phyloP scores from a whole-genome alignment of 2,329 filamentous ascomycete species.

The Aspergillus felis region DNA sequence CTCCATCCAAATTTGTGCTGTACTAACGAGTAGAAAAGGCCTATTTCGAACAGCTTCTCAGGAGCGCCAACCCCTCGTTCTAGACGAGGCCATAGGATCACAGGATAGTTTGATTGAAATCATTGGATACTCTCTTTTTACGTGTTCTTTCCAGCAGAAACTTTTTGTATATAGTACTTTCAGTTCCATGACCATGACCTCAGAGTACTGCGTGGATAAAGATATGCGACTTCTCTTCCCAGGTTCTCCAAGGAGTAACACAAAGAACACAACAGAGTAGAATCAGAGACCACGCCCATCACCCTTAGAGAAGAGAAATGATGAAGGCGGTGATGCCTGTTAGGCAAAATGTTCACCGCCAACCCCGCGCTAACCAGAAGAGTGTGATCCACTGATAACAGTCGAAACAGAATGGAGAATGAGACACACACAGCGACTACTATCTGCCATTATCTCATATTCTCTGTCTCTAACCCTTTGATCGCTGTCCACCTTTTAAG shows the following conservation, averaged over 20 bases:
- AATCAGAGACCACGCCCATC: neutral
- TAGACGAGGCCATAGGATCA: constrained; percentile 1
- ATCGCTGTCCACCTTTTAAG: neutral
- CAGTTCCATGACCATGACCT: neutral
- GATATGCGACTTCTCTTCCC: neutral
- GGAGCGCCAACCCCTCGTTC: constrained; percentile 26
- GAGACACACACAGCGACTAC: constrained; percentile 18
- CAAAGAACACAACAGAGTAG: no score
- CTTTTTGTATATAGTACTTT: constrained; percentile 2
- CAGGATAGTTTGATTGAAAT: neutral
- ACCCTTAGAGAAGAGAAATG: neutral
- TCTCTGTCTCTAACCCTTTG: neutral
- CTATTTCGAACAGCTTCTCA: constrained; percentile 28
- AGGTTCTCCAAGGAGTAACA: neutral
- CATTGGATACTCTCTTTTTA: neutral
- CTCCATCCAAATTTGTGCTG: constrained; percentile 18
- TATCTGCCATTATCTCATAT: neutral
- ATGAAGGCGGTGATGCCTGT: constrained; percentile 16
- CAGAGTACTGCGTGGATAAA: neutral
- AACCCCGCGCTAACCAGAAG: constrained; percentile 26
- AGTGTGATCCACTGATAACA: constrained; percentile 22
- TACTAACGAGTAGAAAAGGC: constrained; percentile 11
- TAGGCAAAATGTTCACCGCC: constrained; percentile 16
- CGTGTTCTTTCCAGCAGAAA: neutral
- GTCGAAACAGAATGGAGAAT: constrained; percentile 11